phyloP scores from a whole-genome alignment of 352 stramenopile genomes.

The Globisporangium sylvaticum region DNA sequence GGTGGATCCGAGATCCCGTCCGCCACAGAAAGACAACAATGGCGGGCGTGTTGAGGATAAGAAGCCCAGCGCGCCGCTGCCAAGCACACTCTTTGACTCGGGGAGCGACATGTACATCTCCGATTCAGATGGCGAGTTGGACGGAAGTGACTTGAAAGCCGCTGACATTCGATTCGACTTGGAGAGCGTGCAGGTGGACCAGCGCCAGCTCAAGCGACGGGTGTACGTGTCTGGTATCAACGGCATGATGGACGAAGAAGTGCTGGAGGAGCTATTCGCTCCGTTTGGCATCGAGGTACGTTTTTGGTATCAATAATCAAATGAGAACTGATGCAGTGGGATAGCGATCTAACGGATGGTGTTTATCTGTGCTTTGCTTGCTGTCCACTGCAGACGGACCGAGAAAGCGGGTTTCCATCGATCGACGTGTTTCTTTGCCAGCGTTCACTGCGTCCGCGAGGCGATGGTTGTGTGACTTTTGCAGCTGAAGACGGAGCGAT shows the following conservation, averaged over 20 bases:
- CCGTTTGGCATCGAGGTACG: constrained; percentile 54
- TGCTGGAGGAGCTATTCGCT: constrained; percentile 50
- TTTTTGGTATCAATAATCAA: neutral
- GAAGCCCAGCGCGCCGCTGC: neutral
- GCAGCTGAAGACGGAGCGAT: constrained; percentile 27
- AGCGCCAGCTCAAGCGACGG: constrained; percentile 28
- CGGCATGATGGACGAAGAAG: constrained; percentile 32
- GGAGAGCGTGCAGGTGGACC: constrained; percentile 34
- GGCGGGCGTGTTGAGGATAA: neutral
- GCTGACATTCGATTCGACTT: constrained; percentile 55
- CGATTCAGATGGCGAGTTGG: constrained; percentile 44
- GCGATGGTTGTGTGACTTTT: constrained; percentile 54
- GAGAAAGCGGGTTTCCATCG: constrained; percentile 36
- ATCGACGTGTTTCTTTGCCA: constrained; percentile 57
- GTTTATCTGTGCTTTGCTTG: constrained; percentile 12
- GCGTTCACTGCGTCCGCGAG: constrained; percentile 40
- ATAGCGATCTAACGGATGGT: constrained; percentile 1
- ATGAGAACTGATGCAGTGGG: neutral
- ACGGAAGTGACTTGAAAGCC: constrained; percentile 17
- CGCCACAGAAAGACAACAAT: neutral
- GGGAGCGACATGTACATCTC: constrained; percentile 36
- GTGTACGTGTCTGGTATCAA: constrained; percentile 64
- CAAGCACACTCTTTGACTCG: constrained; percentile 7
- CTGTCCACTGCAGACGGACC: constrained; percentile 29
- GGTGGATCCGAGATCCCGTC: neutral